Base-by-base conservation (phyloP, 2,329 filamentous ascomycete species). In the Hymenoscyphus repandus region DNA sequence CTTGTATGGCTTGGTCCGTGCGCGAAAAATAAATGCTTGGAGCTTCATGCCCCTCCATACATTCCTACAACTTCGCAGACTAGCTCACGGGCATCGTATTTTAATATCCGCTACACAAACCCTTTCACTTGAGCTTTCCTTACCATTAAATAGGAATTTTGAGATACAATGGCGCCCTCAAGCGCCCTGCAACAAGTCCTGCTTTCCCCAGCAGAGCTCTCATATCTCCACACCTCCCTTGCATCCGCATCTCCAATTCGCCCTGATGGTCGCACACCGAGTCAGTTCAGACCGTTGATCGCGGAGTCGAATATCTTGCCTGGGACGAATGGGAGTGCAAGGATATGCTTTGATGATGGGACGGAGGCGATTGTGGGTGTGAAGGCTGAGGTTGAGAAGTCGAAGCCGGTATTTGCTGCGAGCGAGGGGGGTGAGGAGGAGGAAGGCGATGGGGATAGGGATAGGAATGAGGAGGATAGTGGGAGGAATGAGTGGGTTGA, bases 321-420 rank as follows among this genome's bases (percentile, higher is more conserved):
- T 0, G 84, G 85, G 42, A 86, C 92, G 13, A 95, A 97, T 65
- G 93, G 93, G 54, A 95, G 88, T 69, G 92, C 93, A 53, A 83
- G 95, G 32, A 86, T 99, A 42, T 95, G 92, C 59, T 95, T 97
- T 67, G 84, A 90, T 3, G 93, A 99, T 68, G 93, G 93, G 45
- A 95, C 90, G 1, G 93, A 99, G 70, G 93, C 93, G 6, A 86
- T 99, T 54, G 93, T 96, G 5, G 93, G 93, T 41, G 85, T 96
- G 54, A 99, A 97, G 72, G 90, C 89, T 0, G 92, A 97, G 71
- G 88, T 97, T 3, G 90, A 96, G 69, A 85, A 80, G 73, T 90
- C 85, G 15, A 62, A 49, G 30, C 48, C 54, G 56, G 55, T 64
- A 64, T 49, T 59, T 59, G 41, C 46, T 15, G 52, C 45, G 15